Conservation (phyloP, 2,329 filamentous ascomycete species). For the Escovopsis sp. region DNA sequence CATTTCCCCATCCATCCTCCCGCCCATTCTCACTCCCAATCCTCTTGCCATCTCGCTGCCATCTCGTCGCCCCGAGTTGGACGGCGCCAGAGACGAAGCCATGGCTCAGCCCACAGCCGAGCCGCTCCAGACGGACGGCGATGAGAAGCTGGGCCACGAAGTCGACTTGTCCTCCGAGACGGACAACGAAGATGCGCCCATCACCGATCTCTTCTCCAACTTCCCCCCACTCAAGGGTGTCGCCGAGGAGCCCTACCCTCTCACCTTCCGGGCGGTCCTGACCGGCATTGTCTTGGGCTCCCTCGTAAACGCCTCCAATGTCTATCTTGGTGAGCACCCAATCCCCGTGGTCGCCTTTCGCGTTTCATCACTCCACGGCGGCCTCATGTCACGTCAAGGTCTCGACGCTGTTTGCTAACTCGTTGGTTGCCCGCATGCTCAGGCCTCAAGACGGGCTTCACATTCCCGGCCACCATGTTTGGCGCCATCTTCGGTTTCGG, state of each 20-base stretch:
- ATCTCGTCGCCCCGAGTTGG: no score
- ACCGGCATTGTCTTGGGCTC: constrained; percentile 40
- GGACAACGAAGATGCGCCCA: constrained; percentile 13
- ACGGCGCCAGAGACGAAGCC: no score
- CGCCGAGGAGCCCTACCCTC: constrained; percentile 29
- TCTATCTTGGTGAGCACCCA: constrained; percentile 35
- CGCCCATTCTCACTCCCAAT: no score
- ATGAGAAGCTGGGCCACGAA: constrained; percentile 12
- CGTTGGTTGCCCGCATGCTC: background rate
- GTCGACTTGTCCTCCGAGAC: constrained; percentile 14
- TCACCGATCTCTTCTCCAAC: constrained; percentile 23
- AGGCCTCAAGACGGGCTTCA: constrained; percentile 37
- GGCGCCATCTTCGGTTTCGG: constrained; percentile 45
- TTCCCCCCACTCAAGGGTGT: constrained; percentile 26
- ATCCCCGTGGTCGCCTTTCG: no score
- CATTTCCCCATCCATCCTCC: no score
- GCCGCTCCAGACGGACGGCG: constrained; percentile 1
- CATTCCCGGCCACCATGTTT: constrained; percentile 31
- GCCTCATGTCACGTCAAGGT: no score
- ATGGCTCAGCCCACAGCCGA: background rate
- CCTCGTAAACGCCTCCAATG: constrained; percentile 45
- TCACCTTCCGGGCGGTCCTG: constrained; percentile 40
- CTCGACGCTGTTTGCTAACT: no score
- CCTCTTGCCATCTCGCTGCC: no score
- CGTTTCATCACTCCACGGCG: no score